A percentile compares a stretch with the other conserved stretches of the same genome.
Conservation (phyloP, 257 asterid species). For the Anisodus tanguticus region DNA sequence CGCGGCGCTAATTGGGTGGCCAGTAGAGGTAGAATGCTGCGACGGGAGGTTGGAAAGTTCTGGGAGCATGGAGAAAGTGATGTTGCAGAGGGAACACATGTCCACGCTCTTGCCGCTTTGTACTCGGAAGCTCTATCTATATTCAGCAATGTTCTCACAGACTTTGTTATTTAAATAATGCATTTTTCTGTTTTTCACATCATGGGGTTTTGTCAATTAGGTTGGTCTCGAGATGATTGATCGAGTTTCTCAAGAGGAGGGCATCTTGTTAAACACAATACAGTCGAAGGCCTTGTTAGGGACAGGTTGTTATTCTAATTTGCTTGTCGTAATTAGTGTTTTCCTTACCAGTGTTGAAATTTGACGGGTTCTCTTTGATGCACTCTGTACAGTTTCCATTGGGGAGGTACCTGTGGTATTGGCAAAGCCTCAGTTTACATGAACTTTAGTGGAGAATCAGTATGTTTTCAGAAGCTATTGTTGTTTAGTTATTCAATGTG, state of each 20-base stretch:
- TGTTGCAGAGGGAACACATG: no score
- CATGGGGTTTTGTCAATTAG: no score
- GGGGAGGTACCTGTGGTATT: slow-evolving; percentile 84
- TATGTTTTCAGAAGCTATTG: no score
- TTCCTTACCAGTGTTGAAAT: neutral
- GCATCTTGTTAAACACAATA: slow-evolving; percentile 84
- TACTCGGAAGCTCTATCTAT: no score
- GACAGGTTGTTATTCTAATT: slow-evolving; percentile 60
- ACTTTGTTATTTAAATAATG: no score
- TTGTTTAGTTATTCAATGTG: neutral
- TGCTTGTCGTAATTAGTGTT: neutral
- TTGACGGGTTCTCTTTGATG: neutral
- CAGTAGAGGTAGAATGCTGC: no score
- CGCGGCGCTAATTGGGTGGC: no score
- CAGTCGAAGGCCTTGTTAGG: slow-evolving; percentile 91
- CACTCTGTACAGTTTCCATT: slow-evolving; percentile 70
- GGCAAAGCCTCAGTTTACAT: slow-evolving; percentile 91
- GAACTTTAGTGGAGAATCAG: slow-evolving; percentile 91
- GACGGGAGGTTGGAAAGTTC: no score
- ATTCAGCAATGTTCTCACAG: no score
- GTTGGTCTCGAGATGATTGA: slow-evolving; percentile 85
- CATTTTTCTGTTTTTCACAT: no score
- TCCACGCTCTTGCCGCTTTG: no score
- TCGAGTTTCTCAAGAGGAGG: slow-evolving; percentile 68
- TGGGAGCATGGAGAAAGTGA: no score